Evolutionary conservation across 495 filamentous ascomycete genomes (phyloP).

Genomic region (Neurospora sp.): DNA sequence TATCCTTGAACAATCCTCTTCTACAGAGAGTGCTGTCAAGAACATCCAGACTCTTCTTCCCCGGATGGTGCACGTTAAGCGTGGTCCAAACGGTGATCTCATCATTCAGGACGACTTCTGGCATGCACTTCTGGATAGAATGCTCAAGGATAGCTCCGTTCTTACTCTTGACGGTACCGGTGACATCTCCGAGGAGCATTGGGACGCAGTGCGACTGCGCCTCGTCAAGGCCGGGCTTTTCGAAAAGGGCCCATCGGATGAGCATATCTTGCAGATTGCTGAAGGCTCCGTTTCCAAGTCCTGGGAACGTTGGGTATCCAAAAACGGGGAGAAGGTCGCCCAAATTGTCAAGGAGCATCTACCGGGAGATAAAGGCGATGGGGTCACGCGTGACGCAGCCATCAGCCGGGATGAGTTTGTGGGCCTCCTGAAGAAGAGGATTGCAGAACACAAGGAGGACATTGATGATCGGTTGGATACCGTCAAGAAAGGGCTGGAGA

Average conservation of each 20-base stretch:
- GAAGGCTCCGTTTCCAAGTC: slow-evolving; percentile 8
- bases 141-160: slow-evolving; percentile 22
- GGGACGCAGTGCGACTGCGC: slow-evolving; percentile 25
- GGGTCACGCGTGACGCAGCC: background rate
- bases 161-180: slow-evolving; percentile 18
- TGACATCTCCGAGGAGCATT: slow-evolving; percentile 24
- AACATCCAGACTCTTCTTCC: slow-evolving; percentile 23
- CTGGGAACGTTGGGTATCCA: slow-evolving; percentile 27
- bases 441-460: slow-evolving; percentile 10
- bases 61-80: slow-evolving; percentile 27
- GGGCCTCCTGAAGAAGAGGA: slow-evolving; percentile 9
- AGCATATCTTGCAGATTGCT: slow-evolving; percentile 9
- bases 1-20: slow-evolving; percentile 3
- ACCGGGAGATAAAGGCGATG: background rate
- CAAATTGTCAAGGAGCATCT: slow-evolving; percentile 10
- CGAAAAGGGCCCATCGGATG: background rate
- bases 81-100: slow-evolving; percentile 27
- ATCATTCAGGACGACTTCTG: slow-evolving; percentile 44
- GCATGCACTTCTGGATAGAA: slow-evolving; percentile 35
- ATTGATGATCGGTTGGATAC: slow-evolving; percentile 11
- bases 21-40: slow-evolving; percentile 11
- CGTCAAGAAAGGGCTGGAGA: slow-evolving; percentile 8
- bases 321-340: slow-evolving; percentile 23
- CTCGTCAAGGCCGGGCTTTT: slow-evolving; percentile 9
- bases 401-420: slow-evolving; percentile 19